Evolutionary conservation across 805 yeast species (phyloP), one percentile per base, ranked within the genome.

Genomic region (Nakazawaea wyomingensis): DNA sequence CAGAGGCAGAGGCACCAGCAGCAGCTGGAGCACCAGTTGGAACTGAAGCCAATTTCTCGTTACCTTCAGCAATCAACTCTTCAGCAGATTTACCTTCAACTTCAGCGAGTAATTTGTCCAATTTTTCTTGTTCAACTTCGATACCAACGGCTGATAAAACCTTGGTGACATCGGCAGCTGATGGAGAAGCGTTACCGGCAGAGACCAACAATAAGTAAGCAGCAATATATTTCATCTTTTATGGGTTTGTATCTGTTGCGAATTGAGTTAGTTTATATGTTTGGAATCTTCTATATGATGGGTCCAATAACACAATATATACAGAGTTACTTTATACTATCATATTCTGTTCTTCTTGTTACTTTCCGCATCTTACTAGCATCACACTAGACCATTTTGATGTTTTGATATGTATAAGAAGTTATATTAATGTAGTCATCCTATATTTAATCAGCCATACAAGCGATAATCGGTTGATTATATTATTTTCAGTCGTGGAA

Each of bases 141-240:
- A 77, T 75, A 68, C 89, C 89, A 53, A 83, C 87, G 47, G 91
- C 64, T 64, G 79, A 79, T 62, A 85, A 72, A 56, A 84, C 77
- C 52, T 80, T 53, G 67, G 83, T 69, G 72, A 85, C 75, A 71
- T 83, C 88, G 55, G 82, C 73, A 58, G 85, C 85, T 53, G 90
- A 70, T 71, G 95, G 93, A 60, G 85, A 54, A 63, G 85, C 69
- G 76, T 81, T 83, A 73, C 91, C 93, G 72, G 90, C 88, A 73
- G 85, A 85, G 64, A 73, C 83, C 69, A 85, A 82, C 74, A 85
- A 80, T 72, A 85, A 82, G 78, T 85, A 85, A 74, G 95, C 91
- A 74, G 95, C 95, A 76, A 85, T 77, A 82, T 85, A 85, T 76
- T 84, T 85, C 93, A 85, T 78, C 73, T 59, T 24, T 50, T 14